These are phyloP conservation scores for Populus ilicifolia DNA, from an alignment of 345 rosid species.

Conservation along the genomic window DNA sequence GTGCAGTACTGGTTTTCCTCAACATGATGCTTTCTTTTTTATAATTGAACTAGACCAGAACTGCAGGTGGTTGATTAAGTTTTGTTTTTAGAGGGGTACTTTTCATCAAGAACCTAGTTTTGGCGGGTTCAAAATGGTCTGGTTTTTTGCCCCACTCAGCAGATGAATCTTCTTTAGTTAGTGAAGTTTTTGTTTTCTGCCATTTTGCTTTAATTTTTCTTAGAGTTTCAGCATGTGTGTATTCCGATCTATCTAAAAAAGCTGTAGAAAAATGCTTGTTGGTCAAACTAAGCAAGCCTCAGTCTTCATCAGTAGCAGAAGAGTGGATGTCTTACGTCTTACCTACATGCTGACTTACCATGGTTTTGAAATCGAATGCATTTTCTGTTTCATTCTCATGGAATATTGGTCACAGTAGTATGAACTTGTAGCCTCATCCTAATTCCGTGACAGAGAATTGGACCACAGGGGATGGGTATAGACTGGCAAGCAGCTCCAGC, in stretches of 20 bases:
- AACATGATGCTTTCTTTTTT: neutral
- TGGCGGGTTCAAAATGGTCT: neutral
- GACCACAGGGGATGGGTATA: slow-evolving; percentile 85
- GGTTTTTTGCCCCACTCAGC: neutral
- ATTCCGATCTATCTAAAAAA: neutral
- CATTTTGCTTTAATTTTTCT: neutral
- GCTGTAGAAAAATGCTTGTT: neutral
- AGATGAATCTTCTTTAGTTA: neutral
- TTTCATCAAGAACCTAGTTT: neutral
- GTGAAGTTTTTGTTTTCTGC: neutral
- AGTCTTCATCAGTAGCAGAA: neutral
- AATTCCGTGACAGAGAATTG: slow-evolving; percentile 51
- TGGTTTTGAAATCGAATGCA: neutral
- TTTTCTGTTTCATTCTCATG: neutral
- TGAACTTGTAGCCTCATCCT: neutral
- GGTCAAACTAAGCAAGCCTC: neutral
- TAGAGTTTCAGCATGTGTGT: neutral
- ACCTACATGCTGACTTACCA: too few relatives aligned
- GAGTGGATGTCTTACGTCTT: neutral
- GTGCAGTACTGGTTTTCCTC: neutral
- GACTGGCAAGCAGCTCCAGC: slow-evolving; percentile 96
- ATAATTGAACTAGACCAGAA: neutral
- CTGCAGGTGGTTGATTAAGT: neutral
- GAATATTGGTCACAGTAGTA: neutral
- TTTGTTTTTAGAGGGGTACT: slow-evolving; percentile 4